Evolutionary conservation across 192 early-diverging fungal species (phyloP).

Genomic region (Glomus cerebriforme): DNA sequence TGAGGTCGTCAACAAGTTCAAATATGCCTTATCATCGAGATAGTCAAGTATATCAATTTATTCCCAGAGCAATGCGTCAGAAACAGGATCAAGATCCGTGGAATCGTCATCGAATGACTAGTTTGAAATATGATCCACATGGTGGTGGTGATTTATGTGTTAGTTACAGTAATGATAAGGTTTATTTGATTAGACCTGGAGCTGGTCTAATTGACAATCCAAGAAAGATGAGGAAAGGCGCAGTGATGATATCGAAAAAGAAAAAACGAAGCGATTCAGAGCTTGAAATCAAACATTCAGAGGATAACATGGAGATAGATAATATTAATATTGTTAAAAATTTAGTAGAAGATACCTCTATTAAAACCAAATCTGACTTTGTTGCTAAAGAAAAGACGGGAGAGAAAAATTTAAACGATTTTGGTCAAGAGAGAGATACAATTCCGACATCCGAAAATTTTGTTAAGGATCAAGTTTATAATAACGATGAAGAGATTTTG

Average conservation of each 20-base stretch:
- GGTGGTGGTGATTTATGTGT: conserved; percentile 45
- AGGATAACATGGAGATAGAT: neutral
- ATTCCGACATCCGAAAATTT: neutral
- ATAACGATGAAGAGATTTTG: conserved; percentile 17
- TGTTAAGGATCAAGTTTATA: neutral
- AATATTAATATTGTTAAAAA: too few relatives aligned
- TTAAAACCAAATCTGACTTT: too few relatives aligned
- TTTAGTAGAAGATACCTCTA: neutral
- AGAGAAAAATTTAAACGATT: neutral
- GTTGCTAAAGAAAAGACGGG: neutral
- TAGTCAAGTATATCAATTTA: conserved; percentile 44
- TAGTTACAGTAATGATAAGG: conserved; percentile 43
- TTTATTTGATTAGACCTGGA: conserved; percentile 41
- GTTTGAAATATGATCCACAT: conserved; percentile 45
- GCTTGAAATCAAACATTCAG: neutral
- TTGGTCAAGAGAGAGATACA: neutral
- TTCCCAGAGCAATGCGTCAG: conserved; percentile 34
- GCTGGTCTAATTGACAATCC: neutral
- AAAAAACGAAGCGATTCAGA: neutral
- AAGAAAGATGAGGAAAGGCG: neutral
- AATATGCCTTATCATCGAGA: conserved; percentile 32
- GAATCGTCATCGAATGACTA: conserved; percentile 39
- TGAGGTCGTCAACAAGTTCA: neutral
- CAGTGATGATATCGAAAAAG: conserved; percentile 4
- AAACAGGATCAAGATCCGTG: neutral